Conservation (phyloP, 176 grass and related monocot genomes). For the Oryza rufipogon region DNA sequence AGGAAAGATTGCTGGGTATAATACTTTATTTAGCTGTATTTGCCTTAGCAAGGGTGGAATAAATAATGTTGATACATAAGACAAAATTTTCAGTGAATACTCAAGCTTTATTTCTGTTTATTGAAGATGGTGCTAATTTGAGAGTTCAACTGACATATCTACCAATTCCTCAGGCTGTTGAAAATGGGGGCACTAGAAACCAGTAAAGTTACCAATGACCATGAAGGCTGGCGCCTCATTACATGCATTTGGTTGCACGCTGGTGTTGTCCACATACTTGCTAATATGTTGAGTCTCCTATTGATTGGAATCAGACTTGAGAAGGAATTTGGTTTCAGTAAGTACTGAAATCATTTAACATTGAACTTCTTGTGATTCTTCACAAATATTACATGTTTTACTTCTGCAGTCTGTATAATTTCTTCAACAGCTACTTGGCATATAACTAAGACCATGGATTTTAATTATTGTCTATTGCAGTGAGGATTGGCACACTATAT, state of each 20-base stretch:
- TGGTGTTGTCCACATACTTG: slow-evolving; percentile 85
- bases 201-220: slow-evolving; percentile 63
- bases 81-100: not conserved
- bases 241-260: slow-evolving; percentile 98
- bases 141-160: slow-evolving; percentile 30
- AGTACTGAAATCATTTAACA: slow-evolving; percentile 16
- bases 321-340: slow-evolving; percentile 96
- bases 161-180: slow-evolving; percentile 60
- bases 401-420: not conserved
- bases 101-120: not conserved
- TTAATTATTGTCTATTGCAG: slow-evolving; percentile 49
- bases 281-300: slow-evolving; percentile 88
- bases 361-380: not conserved
- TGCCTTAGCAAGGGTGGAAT: not conserved
- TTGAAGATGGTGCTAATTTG: not conserved
- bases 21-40: not conserved
- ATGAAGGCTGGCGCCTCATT: slow-evolving; percentile 85
- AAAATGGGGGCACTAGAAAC: slow-evolving; percentile 82
- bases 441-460: slow-evolving; percentile 23
- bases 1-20: no score
- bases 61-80: not conserved
- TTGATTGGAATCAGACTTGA: slow-evolving; percentile 91
- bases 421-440: slow-evolving; percentile 10
- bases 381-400: not conserved
- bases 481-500: slow-evolving; percentile 87